Evolutionary conservation across 2,329 filamentous ascomycete genomes (phyloP).

Genomic region (Blastomyces silverae): DNA sequence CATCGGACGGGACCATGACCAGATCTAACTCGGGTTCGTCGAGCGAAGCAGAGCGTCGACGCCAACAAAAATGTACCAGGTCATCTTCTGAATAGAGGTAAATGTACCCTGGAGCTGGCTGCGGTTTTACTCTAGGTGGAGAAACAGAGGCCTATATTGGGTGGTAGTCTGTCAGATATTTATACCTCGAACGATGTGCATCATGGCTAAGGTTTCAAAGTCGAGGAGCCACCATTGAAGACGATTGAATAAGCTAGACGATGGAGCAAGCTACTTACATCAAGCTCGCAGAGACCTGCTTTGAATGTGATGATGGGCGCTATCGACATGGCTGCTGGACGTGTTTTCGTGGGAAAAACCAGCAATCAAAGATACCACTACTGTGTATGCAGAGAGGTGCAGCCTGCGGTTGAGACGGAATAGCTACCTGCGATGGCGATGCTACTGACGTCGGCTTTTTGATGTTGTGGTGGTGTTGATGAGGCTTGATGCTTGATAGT

Average conservation of each 20-base stretch:
- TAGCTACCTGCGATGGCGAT: constrained; percentile 17
- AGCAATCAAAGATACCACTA: constrained; percentile 13
- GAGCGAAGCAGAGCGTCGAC: constrained; percentile 63
- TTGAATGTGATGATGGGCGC: constrained; percentile 90
- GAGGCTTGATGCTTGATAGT: not conserved
- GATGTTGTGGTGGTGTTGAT: not conserved
- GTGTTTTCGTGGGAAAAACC: constrained; percentile 19
- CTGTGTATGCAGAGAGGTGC: not conserved
- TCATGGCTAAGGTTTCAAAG: not conserved
- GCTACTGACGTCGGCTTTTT: constrained; percentile 14
- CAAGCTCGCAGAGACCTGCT: constrained; percentile 78
- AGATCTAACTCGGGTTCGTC: constrained; percentile 77
- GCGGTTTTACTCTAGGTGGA: constrained; percentile 66
- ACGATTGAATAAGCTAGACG: constrained; percentile 12
- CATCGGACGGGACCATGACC: constrained; percentile 87
- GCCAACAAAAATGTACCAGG: constrained; percentile 95
- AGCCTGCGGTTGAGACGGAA: not conserved
- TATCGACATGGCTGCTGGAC: constrained; percentile 61
- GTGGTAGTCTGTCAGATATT: constrained; percentile 1
- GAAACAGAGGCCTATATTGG: constrained; percentile 45
- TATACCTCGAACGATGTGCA: too few relatives aligned
- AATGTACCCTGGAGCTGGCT: constrained; percentile 71
- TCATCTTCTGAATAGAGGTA: constrained; percentile 94
- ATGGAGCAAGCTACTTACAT: constrained; percentile 51
- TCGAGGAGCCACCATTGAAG: not conserved